These are phyloP conservation scores for Leucoagaricus sp. DNA, from an alignment of 1,284 basidiomycete species.

Conservation along the genomic window DNA sequence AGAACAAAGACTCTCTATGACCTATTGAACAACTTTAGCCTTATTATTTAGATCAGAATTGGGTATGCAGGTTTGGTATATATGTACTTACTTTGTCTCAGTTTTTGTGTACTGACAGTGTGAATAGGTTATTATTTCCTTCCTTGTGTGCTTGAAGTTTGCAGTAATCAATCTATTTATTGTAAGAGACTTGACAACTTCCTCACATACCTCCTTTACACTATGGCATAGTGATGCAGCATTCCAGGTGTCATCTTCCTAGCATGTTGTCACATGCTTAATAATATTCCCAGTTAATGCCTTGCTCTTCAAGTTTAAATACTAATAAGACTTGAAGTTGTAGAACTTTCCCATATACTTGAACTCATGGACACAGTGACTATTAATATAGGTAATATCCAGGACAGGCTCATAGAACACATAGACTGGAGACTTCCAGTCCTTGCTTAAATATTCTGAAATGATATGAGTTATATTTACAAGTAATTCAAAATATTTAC, in stretches of 20 bases:
- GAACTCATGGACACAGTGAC: conserved; percentile 32
- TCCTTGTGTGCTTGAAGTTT: too few relatives aligned
- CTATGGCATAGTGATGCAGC: too few relatives aligned
- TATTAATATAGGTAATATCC: conserved; percentile 21
- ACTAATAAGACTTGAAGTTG: too few relatives aligned
- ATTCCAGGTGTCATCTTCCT: conserved; percentile 35
- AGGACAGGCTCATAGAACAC: conserved; percentile 29
- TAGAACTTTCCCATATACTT: conserved; percentile 25
- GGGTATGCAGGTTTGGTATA: too few relatives aligned
- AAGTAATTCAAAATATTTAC: not conserved
- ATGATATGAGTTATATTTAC: too few relatives aligned
- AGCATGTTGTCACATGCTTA: conserved; percentile 37
- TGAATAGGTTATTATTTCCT: too few relatives aligned
- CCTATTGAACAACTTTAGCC: conserved; percentile 30
- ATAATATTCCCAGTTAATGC: conserved; percentile 36
- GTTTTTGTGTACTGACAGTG: too few relatives aligned
- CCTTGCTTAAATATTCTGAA: conserved; percentile 21
- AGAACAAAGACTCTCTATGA: conserved; percentile 25
- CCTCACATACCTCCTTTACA: conserved; percentile 19
- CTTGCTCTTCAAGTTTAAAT: conserved; percentile 31
- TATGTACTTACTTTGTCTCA: too few relatives aligned
- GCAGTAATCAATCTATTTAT: too few relatives aligned
- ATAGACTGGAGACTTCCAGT: conserved; percentile 31
- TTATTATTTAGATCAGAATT: conserved; percentile 20
- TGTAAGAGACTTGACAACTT: conserved; percentile 18